Evolutionary conservation across 2,329 filamentous ascomycete species (phyloP).

Genomic region (Apiospora kogelbergensis): DNA sequence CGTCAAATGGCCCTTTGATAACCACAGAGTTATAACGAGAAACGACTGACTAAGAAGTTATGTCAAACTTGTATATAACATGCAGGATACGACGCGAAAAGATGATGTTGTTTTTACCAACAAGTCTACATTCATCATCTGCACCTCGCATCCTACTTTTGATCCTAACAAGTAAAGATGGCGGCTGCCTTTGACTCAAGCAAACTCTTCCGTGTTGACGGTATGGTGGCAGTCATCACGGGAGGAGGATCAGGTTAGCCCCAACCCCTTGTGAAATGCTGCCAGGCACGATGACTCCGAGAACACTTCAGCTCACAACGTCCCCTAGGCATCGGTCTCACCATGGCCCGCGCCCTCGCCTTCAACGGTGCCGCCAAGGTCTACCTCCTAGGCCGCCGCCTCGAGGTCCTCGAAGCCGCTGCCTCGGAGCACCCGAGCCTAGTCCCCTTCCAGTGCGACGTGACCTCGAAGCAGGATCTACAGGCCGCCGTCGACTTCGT

Average conservation of each 20-base stretch:
- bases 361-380: constrained; percentile 56
- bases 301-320: too few relatives aligned
- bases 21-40: too few relatives aligned
- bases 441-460: constrained; percentile 53
- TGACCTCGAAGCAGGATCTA: constrained; percentile 63
- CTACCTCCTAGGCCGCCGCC: constrained; percentile 58
- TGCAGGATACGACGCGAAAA: background rate
- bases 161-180: background rate
- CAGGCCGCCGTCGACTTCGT: constrained; percentile 55
- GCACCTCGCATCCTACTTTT: too few relatives aligned
- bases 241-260: constrained; percentile 13
- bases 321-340: constrained; percentile 55
- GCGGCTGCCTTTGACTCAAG: background rate
- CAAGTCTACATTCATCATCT: too few relatives aligned
- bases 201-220: constrained; percentile 5
- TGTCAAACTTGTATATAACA: too few relatives aligned
- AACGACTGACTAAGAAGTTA: too few relatives aligned
- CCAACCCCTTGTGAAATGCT: too few relatives aligned
- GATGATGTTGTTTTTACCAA: background rate
- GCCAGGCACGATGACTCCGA: too few relatives aligned
- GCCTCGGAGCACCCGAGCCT: constrained; percentile 35
- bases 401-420: constrained; percentile 49
- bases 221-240: background rate
- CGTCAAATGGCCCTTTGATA: too few relatives aligned
- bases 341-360: constrained; percentile 56